phyloP scores from a whole-genome alignment of 169 alveolate genomes.

The Plasmodium gallinaceum region DNA sequence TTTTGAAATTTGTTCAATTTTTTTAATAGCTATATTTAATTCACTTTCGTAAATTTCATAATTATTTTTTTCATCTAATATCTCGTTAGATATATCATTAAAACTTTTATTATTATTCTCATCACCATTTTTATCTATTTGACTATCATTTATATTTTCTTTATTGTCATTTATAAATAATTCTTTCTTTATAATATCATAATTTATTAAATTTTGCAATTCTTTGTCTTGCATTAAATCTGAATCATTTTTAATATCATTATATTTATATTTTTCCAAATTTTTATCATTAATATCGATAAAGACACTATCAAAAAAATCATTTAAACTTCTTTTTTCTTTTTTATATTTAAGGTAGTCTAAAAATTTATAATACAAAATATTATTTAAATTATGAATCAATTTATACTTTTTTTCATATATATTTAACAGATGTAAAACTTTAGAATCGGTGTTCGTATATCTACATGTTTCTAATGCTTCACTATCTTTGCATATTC shows the following conservation, averaged over 20 bases:
- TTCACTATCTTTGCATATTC: slow-evolving; percentile 72
- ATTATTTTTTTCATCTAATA: slow-evolving; percentile 1
- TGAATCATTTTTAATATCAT: neutral
- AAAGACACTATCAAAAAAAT: slow-evolving; percentile 44
- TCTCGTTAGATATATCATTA: neutral
- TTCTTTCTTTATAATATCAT: slow-evolving; percentile 3
- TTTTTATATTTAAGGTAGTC: slow-evolving; percentile 24
- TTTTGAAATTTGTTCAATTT: slow-evolving; percentile 30
- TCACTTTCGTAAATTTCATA: slow-evolving; percentile 29
- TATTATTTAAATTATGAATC: slow-evolving; percentile 58
- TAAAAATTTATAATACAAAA: slow-evolving; percentile 54
- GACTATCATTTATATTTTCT: neutral
- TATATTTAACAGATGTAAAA: slow-evolving; percentile 23
- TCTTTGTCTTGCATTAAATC: neutral
- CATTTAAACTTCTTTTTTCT: slow-evolving; percentile 5
- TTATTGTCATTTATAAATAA: neutral
- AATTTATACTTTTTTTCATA: slow-evolving; percentile 66
- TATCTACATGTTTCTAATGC: slow-evolving; percentile 74
- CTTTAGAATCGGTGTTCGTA: slow-evolving; percentile 35
- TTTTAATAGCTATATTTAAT: slow-evolving; percentile 20
- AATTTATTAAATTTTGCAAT: neutral
- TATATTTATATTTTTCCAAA: neutral
- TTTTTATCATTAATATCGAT: neutral
- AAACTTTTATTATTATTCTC: neutral
- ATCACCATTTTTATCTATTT: neutral